Conservation (phyloP, 164 flowering plant species). For the Macadamia tetraphylla region DNA sequence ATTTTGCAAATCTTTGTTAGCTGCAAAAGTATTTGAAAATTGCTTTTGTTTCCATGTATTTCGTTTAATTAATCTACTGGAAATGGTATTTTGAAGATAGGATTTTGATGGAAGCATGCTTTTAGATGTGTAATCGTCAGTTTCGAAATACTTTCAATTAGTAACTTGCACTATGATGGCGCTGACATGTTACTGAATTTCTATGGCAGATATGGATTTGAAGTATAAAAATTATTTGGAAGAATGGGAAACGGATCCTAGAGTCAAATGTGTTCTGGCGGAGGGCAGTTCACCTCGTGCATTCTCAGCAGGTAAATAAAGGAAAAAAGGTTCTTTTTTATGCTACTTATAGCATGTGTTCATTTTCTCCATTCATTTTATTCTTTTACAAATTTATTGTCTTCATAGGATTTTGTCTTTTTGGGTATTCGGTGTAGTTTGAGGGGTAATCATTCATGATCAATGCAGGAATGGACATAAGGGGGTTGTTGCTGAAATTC, state of each 20-base stretch:
- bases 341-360: background rate
- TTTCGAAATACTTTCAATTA: background rate
- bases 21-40: no score
- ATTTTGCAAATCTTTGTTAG: background rate
- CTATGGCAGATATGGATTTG: constrained; percentile 79
- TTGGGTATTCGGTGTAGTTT: constrained; percentile 22
- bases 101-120: background rate
- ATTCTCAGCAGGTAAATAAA: constrained; percentile 75
- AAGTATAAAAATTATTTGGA: constrained; percentile 75
- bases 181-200: constrained; percentile 5
- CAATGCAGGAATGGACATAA: constrained; percentile 94
- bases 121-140: background rate
- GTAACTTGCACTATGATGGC: background rate
- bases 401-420: constrained; percentile 4
- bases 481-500: constrained; percentile 86
- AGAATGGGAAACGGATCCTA: constrained; percentile 85
- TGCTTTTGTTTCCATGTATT: no score
- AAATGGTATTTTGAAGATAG: no score
- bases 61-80: no score
- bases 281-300: constrained; percentile 90
- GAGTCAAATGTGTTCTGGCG: constrained; percentile 77
- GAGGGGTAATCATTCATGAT: constrained; percentile 31
- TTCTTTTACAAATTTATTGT: background rate
- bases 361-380: background rate
- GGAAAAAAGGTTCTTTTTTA: background rate